Conservation (phyloP, 805 yeast genomes). For the Kodamaea fukazawae region DNA sequence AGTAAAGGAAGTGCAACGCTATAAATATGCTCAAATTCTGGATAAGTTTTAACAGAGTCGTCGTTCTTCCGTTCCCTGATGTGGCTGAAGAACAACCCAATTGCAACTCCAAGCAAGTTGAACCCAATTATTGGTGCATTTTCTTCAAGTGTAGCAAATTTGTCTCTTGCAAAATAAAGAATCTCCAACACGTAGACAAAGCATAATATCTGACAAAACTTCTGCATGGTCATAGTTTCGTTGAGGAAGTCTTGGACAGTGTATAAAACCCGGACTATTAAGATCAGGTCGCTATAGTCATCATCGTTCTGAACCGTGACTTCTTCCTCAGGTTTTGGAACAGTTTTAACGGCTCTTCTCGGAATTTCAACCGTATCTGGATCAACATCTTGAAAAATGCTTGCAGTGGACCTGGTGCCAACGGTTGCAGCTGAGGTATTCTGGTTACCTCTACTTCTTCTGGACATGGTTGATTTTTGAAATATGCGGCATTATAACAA, state of each 20-base stretch:
- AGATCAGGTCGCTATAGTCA: slow-evolving; percentile 11
- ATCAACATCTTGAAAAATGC: slow-evolving; percentile 6
- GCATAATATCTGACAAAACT: slow-evolving; percentile 31
- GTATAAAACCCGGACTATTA: slow-evolving; percentile 18
- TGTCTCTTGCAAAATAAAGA: slow-evolving; percentile 21
- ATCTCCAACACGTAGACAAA: slow-evolving; percentile 30
- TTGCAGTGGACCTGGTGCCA: slow-evolving; percentile 9
- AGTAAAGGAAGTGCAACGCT: slow-evolving; percentile 32
- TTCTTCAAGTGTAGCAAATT: slow-evolving; percentile 17
- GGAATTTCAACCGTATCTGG: background rate
- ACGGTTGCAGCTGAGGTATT: too few relatives aligned
- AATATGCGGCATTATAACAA: too few relatives aligned
- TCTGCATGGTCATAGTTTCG: slow-evolving; percentile 28
- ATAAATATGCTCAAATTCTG: slow-evolving; percentile 38
- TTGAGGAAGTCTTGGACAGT: slow-evolving; percentile 39
- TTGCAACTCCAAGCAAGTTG: slow-evolving; percentile 31
- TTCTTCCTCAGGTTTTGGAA: background rate
- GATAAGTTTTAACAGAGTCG: slow-evolving; percentile 21
- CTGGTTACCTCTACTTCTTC: too few relatives aligned
- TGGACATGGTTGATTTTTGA: too few relatives aligned
- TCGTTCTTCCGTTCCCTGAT: slow-evolving; percentile 14
- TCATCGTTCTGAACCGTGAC: slow-evolving; percentile 6
- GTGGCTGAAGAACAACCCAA: slow-evolving; percentile 29
- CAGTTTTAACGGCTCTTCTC: background rate
- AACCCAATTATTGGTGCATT: slow-evolving; percentile 25